Evolutionary conservation across 805 yeast species (phyloP).

Genomic region (Ogataea pilisensis): DNA sequence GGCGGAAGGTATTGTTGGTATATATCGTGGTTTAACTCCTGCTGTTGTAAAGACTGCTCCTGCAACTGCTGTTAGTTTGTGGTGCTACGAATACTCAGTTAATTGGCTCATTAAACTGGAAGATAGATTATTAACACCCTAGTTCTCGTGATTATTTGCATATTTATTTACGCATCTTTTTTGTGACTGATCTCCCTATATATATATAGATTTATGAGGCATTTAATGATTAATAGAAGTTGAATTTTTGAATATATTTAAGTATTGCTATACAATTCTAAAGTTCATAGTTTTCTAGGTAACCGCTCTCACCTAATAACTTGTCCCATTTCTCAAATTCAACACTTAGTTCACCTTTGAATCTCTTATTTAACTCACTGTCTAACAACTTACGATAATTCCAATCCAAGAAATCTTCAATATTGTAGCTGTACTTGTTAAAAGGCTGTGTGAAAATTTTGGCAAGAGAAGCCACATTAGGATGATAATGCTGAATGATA

Average conservation of each 20-base stretch:
- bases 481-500: conserved; percentile 78
- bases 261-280: no score
- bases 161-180: neutral
- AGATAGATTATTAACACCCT: neutral
- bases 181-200: no score
- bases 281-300: conserved; percentile 17
- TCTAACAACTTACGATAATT: conserved; percentile 63
- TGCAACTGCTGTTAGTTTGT: conserved; percentile 41
- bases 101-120: conserved; percentile 16
- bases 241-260: no score
- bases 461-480: conserved; percentile 90
- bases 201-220: no score
- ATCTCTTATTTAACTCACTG: conserved; percentile 57
- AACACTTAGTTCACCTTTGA: conserved; percentile 71
- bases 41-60: conserved; percentile 80
- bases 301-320: conserved; percentile 33
- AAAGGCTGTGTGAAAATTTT: conserved; percentile 87
- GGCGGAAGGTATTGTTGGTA: conserved; percentile 60
- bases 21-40: conserved; percentile 71
- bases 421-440: conserved; percentile 75
- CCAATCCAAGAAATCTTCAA: conserved; percentile 96
- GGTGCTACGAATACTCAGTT: conserved; percentile 31
- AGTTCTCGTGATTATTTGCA: neutral
- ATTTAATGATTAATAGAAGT: no score
- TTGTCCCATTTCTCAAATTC: conserved; percentile 60